Conservation (phyloP, 257 asterid species). For the Jasminum sambac region DNA sequence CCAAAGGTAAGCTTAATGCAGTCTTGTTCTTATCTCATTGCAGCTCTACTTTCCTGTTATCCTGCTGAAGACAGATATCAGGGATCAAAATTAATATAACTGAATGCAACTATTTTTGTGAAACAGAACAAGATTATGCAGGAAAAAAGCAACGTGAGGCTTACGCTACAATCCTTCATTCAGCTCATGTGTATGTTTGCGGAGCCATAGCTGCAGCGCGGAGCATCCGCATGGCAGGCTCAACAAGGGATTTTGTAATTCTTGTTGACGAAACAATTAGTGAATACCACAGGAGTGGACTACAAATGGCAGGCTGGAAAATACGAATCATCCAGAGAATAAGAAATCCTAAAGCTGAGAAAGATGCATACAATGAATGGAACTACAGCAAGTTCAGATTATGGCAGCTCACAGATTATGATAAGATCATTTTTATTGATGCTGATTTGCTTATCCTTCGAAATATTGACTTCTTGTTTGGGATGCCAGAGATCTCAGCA, state of each 20-base stretch:
- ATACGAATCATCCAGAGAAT: constrained; percentile 68
- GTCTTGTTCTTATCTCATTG: background rate
- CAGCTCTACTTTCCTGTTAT: background rate
- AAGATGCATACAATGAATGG: constrained; percentile 94
- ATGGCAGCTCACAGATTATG: constrained; percentile 91
- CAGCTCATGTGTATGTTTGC: constrained; percentile 83
- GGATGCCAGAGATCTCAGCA: constrained; percentile 84
- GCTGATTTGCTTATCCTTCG: constrained; percentile 77
- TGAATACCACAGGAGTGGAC: constrained; percentile 70
- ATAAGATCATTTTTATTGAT: constrained; percentile 76
- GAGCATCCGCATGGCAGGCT: constrained; percentile 81
- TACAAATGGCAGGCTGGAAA: constrained; percentile 80
- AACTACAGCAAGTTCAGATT: constrained; percentile 90
- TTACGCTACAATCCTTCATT: constrained; percentile 86
- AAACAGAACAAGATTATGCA: constrained; percentile 39
- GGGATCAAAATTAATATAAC: background rate
- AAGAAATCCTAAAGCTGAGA: constrained; percentile 85
- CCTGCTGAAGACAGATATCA: background rate
- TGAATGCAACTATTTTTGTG: background rate
- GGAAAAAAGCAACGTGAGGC: constrained; percentile 67
- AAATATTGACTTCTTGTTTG: constrained; percentile 74
- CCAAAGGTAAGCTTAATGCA: constrained; percentile 40
- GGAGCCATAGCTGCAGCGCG: constrained; percentile 96
- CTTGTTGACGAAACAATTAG: constrained; percentile 80
- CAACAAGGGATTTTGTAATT: constrained; percentile 81